Evolutionary conservation across 805 yeast species (phyloP), one percentile per base, ranked within the genome.

Genomic region (Hanseniaspora taiwanica): DNA sequence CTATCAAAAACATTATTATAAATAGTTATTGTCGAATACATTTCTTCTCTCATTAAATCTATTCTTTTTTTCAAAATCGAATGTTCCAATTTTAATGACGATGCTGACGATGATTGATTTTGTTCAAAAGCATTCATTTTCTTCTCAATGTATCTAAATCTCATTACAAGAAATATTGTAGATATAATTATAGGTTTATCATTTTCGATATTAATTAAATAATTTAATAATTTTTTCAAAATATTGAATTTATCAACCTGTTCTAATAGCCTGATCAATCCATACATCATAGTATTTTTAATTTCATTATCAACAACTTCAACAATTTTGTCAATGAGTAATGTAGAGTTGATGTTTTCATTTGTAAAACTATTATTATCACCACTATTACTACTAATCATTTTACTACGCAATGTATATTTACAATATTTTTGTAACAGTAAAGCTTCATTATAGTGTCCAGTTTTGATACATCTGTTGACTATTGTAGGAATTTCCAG

Each of bases 361-460:
- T 54, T 58, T 21, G 47, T 47, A 9, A 46, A 42, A 23, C 51
- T 47, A 6, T 55, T 48, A 6, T 45, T 59, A 59, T 36, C 63
- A 56, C 56, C 42, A 16, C 48, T 46, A 3, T 37, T 38, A 6
- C 56, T 50, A 8, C 51, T 53, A 0, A 86, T 83, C 56, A 79
- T 87, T 43, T 93, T 66, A 14, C 77, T 72, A 1, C 70, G 64
- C 19, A 91, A 63, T 40, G 93, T 38, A 23, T 42, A 68, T 46
- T 78, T 71, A 1, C 81, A 76, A 50, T 82, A 76, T 23, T 81
- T 71, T 10, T 86, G 80, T 12, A 89, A 72, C 55, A 89, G 94
- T 27, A 89, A 69, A 8, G 96, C 86, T 52, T 86, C 94, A 25
- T 85, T 81, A 54, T 87, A 91, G 52, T 81, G 82, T 0, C 95